These are phyloP conservation scores for Aspergillus kassunensis DNA, from an alignment of 495 filamentous ascomycete genomes.

Conservation along the genomic window DNA sequence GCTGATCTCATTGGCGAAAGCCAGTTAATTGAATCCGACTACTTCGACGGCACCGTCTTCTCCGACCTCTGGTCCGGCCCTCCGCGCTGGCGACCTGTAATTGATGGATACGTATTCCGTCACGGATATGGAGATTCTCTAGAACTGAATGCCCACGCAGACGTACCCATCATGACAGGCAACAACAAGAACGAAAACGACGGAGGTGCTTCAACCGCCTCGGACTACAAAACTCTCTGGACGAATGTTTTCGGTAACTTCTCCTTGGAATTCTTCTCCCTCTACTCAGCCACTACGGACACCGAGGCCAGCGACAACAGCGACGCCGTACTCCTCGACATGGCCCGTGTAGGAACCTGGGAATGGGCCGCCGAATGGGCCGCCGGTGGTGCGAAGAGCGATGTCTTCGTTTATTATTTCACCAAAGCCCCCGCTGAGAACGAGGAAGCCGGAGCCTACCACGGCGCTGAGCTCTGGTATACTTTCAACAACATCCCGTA, in stretches of 20 bases:
- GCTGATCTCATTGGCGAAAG: slow-evolving; percentile 4
- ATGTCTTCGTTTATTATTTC: slow-evolving; percentile 19
- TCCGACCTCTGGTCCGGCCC: slow-evolving; percentile 14
- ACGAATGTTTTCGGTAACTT: slow-evolving; percentile 10
- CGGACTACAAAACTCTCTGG: slow-evolving; percentile 13
- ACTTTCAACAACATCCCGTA: slow-evolving; percentile 22
- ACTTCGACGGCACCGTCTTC: slow-evolving; percentile 8
- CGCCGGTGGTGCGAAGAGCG: slow-evolving; percentile 17
- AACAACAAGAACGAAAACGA: slow-evolving; percentile 21
- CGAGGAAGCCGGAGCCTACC: slow-evolving; percentile 11
- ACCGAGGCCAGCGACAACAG: slow-evolving; percentile 12
- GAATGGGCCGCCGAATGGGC: slow-evolving; percentile 5
- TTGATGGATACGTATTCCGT: slow-evolving; percentile 17
- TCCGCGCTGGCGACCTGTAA: slow-evolving; percentile 15
- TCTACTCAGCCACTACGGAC: slow-evolving; percentile 13
- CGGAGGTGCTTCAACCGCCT: slow-evolving; percentile 2
- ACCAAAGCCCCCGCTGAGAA: slow-evolving; percentile 8
- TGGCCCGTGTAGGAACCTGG: slow-evolving; percentile 11
- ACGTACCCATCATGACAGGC: slow-evolving; percentile 20
- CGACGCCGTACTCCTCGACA: slow-evolving; percentile 13
- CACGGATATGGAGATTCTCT: slow-evolving; percentile 14
- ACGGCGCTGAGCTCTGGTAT: slow-evolving; percentile 18
- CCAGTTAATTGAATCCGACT: slow-evolving; percentile 2
- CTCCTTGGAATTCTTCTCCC: slow-evolving; percentile 12
- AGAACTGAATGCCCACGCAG: slow-evolving; percentile 4